Evolutionary conservation across 2,329 filamentous ascomycete genomes (phyloP).

Genomic region (Penicillium glabrum): DNA sequence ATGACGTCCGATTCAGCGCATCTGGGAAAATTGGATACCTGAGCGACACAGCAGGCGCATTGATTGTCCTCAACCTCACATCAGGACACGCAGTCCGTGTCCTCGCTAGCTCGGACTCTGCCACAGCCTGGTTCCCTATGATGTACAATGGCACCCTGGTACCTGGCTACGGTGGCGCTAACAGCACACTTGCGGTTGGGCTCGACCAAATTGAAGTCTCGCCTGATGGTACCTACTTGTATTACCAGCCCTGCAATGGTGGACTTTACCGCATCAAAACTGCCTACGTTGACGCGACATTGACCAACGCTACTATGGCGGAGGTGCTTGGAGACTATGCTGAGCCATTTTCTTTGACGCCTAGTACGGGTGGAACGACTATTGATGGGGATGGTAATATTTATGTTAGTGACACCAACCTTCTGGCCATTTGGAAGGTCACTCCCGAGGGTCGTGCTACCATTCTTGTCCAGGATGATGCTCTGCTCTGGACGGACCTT

Average conservation of each 20-base stretch:
- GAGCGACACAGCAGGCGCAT: slow-evolving; percentile 12
- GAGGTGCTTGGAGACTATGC: not conserved
- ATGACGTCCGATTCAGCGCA: slow-evolving; percentile 28
- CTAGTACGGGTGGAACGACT: not conserved
- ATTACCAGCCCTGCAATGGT: slow-evolving; percentile 1
- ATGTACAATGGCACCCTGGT: not conserved
- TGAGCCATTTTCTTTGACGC: not conserved
- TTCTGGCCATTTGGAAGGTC: not conserved
- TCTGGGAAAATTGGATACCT: not conserved
- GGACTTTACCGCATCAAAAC: not conserved
- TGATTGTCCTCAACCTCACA: slow-evolving; percentile 23
- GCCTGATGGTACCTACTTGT: not conserved
- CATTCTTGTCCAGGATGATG: slow-evolving; percentile 1
- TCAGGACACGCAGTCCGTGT: not conserved
- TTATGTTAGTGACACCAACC: not conserved
- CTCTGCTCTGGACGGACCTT: not conserved
- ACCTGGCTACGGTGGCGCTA: not conserved
- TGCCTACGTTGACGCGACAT: not conserved
- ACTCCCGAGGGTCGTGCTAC: not conserved
- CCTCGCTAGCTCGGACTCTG: not conserved
- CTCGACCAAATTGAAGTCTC: slow-evolving; percentile 1
- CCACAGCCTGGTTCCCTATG: slow-evolving; percentile 1
- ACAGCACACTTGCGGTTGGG: not conserved
- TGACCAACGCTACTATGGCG: not conserved
- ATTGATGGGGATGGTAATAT: slow-evolving; percentile 1